These are phyloP conservation scores for Cerioporus squamosus DNA, from an alignment of 1,284 basidiomycete genomes.

Conservation along the genomic window DNA sequence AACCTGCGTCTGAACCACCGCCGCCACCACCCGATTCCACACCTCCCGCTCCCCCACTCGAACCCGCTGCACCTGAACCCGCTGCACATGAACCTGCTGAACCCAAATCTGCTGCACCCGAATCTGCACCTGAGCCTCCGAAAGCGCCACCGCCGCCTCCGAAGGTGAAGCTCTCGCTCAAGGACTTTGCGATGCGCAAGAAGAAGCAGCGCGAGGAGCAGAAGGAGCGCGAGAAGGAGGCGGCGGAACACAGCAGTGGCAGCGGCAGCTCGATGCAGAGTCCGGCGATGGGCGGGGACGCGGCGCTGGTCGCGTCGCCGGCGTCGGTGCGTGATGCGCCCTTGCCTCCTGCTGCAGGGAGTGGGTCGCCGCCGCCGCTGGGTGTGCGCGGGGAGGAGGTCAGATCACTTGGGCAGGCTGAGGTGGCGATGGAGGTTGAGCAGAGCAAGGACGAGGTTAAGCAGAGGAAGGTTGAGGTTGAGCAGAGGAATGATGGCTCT, in stretches of 20 bases:
- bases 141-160: constrained; percentile 28
- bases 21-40: too few relatives aligned
- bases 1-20: too few relatives aligned
- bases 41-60: neutral
- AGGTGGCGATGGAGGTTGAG: neutral
- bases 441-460: neutral
- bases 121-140: constrained; percentile 1
- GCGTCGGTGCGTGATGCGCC: too few relatives aligned
- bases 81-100: neutral
- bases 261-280: neutral
- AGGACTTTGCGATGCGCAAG: constrained; percentile 42
- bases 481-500: too few relatives aligned
- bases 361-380: constrained; percentile 21
- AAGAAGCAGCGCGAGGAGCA: constrained; percentile 40
- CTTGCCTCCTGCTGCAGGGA: too few relatives aligned
- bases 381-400: neutral
- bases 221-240: constrained; percentile 16
- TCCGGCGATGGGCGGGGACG: neutral
- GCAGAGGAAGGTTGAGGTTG: neutral
- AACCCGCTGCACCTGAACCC: neutral
- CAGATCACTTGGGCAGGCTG: neutral
- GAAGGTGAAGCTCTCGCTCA: constrained; percentile 43
- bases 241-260: too few relatives aligned
- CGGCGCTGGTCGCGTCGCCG: neutral
- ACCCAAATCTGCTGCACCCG: too few relatives aligned